Percentiles rank a stretch among this genome's conserved stretches.
Conservation (phyloP, 805 yeast genomes). For the Ogataea henricii region DNA sequence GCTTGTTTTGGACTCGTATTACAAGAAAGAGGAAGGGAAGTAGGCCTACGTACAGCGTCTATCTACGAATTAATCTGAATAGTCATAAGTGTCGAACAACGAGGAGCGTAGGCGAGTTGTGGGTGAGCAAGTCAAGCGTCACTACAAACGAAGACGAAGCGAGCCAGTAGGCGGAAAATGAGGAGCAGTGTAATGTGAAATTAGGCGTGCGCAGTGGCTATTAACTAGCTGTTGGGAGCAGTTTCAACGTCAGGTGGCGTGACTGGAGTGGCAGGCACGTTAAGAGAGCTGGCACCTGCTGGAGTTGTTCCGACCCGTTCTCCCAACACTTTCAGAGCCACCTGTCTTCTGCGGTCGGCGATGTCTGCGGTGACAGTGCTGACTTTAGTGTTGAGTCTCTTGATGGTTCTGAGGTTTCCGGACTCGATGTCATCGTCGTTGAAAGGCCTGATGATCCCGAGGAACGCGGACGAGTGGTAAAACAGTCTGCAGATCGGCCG, state of each 20-base stretch:
- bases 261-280: not conserved
- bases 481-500: constrained; percentile 49
- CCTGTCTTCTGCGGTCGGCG: constrained; percentile 77
- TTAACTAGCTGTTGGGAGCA: not conserved
- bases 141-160: too few relatives aligned
- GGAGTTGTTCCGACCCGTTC: constrained; percentile 38
- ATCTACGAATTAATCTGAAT: constrained; percentile 15
- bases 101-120: too few relatives aligned
- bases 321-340: constrained; percentile 73
- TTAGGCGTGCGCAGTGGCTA: not conserved
- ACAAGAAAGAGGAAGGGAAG: constrained; percentile 27
- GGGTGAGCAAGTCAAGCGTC: too few relatives aligned
- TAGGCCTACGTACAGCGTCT: not conserved
- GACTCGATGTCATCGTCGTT: constrained; percentile 70
- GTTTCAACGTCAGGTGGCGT: not conserved
- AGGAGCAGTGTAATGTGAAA: too few relatives aligned
- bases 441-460: constrained; percentile 61
- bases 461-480: constrained; percentile 40
- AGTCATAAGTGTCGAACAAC: too few relatives aligned
- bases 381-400: constrained; percentile 47
- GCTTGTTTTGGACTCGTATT: constrained; percentile 43
- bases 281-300: not conserved
- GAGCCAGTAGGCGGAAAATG: too few relatives aligned
- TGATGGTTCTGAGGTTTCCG: constrained; percentile 69
- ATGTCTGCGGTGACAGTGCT: constrained; percentile 40